phyloP scores from a whole-genome alignment of 2,329 filamentous ascomycete species.

The Colletotrichum lupini region DNA sequence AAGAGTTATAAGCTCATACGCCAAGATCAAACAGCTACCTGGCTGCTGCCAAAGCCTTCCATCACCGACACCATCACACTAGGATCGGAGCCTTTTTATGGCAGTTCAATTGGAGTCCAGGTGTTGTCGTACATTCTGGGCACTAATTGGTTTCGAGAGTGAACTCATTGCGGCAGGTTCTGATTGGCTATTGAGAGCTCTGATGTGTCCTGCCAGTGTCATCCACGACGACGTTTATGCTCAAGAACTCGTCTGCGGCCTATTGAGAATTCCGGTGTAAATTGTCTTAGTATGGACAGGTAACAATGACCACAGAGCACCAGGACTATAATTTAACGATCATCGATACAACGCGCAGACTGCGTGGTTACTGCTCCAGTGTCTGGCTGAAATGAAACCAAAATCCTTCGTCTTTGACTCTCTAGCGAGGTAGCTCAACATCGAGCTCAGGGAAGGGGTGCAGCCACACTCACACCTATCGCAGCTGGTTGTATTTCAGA shows the following conservation, averaged over 20 bases:
- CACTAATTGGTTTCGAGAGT: background rate
- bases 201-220: background rate
- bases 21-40: background rate
- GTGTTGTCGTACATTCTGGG: background rate
- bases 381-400: background rate
- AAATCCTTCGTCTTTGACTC: background rate
- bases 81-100: background rate
- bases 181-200: background rate
- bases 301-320: background rate
- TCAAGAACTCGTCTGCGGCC: background rate
- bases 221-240: background rate
- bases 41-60: background rate
- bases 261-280: background rate
- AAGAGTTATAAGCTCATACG: background rate
- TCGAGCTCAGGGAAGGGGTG: background rate
- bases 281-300: background rate
- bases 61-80: background rate
- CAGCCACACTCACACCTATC: constrained; percentile 16
- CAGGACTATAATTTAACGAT: background rate
- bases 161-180: background rate
- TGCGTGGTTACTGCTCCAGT: background rate
- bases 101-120: background rate
- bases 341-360: background rate
- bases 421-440: constrained; percentile 22
- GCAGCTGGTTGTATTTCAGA: constrained; percentile 2